phyloP scores from a whole-genome alignment of 2,329 filamentous ascomycete genomes.

The Ophiosphaerella herpotricha region DNA sequence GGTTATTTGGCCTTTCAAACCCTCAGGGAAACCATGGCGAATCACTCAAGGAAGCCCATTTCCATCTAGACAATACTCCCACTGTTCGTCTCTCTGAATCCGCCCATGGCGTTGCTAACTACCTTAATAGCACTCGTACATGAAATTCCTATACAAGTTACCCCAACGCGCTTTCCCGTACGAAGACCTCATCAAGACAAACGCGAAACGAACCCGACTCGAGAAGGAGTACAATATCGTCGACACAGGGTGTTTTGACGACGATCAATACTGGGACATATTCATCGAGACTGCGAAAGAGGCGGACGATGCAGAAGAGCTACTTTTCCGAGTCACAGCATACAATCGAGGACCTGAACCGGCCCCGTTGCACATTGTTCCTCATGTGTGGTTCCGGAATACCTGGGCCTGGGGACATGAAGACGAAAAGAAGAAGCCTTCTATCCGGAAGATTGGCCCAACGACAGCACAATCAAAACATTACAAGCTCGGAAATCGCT shows the following conservation, averaged over 20 bases:
- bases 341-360: conserved; percentile 94
- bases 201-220: conserved; percentile 72
- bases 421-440: conserved; percentile 74
- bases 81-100: conserved; percentile 53
- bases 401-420: conserved; percentile 96
- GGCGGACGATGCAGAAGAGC: conserved; percentile 84
- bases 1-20: conserved; percentile 92
- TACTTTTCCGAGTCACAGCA: conserved; percentile 91
- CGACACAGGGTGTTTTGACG: conserved; percentile 86
- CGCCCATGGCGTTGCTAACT: conserved; percentile 44
- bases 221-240: conserved; percentile 91
- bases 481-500: conserved; percentile 78
- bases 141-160: conserved; percentile 99
- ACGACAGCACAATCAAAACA: conserved; percentile 78
- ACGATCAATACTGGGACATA: conserved; percentile 94
- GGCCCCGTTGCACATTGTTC: conserved; percentile 89
- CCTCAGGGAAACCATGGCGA: conserved; percentile 97
- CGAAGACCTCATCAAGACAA: conserved; percentile 82
- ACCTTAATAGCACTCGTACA: conserved; percentile 80
- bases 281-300: conserved; percentile 97
- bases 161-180: conserved; percentile 92
- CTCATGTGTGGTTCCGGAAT: conserved; percentile 96
- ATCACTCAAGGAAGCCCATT: conserved; percentile 95
- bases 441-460: conserved; percentile 68
- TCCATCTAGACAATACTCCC: conserved; percentile 93